Conservation (phyloP, 208 protist species). For the Wallacemonas sp. region DNA sequence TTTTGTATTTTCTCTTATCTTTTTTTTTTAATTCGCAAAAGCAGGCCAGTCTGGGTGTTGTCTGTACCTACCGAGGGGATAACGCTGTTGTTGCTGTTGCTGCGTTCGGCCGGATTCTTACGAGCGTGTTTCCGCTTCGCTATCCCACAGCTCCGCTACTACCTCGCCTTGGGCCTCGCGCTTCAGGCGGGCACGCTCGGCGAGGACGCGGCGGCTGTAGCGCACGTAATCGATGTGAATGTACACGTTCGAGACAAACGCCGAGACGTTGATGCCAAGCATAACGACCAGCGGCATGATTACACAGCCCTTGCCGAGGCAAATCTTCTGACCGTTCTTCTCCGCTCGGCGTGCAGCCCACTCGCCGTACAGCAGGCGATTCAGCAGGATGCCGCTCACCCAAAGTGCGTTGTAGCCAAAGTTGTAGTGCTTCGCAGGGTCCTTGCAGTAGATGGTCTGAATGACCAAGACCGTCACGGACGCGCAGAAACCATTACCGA, state of each 20-base stretch:
- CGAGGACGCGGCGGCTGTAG: constrained; percentile 36
- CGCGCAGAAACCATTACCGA: constrained; percentile 72
- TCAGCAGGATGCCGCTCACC: constrained; percentile 47
- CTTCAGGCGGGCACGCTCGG: constrained; percentile 36
- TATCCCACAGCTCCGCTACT: background rate
- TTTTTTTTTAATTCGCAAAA: background rate
- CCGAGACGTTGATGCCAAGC: constrained; percentile 40
- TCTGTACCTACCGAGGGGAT: background rate
- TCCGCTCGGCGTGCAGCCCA: constrained; percentile 52
- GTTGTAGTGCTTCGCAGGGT: constrained; percentile 77
- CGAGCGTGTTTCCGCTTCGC: background rate
- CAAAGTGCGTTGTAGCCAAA: constrained; percentile 37
- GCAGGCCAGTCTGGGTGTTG: background rate
- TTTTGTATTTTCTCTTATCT: no score
- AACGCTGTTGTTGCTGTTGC: background rate
- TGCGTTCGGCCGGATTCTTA: constrained; percentile 5
- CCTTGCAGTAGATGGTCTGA: constrained; percentile 69
- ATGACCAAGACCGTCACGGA: constrained; percentile 46
- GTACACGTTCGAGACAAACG: constrained; percentile 32
- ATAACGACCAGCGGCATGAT: constrained; percentile 51
- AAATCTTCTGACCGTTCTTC: constrained; percentile 33
- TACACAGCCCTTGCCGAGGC: constrained; percentile 37
- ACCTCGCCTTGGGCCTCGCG: constrained; percentile 12
- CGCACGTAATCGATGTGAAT: constrained; percentile 42
- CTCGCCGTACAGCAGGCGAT: constrained; percentile 74